Conservation (phyloP, 805 yeast genomes). For the Metschnikowia similis region DNA sequence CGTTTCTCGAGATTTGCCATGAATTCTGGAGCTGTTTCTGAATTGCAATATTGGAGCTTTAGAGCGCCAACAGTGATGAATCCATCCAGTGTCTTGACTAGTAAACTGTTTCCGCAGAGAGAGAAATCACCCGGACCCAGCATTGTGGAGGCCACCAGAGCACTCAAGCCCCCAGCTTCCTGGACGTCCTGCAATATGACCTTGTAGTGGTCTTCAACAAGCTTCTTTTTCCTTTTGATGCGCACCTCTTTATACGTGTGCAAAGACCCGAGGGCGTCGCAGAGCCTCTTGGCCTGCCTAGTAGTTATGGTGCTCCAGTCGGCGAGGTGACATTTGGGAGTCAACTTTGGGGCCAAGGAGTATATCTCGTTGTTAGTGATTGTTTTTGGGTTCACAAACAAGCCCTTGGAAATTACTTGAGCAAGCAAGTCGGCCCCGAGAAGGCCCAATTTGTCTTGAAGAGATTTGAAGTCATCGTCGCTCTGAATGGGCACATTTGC, state of each 20-base stretch:
- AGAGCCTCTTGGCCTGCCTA: slow-evolving; percentile 35
- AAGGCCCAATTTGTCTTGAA: slow-evolving; percentile 51
- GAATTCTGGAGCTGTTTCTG: slow-evolving; percentile 46
- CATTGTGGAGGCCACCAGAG: not conserved
- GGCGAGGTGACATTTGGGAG: slow-evolving; percentile 38
- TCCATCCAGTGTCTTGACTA: slow-evolving; percentile 45
- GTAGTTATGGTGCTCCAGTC: slow-evolving; percentile 44
- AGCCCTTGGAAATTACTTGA: slow-evolving; percentile 35
- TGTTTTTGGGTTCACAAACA: slow-evolving; percentile 16
- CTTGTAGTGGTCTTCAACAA: slow-evolving; percentile 25
- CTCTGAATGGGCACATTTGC: slow-evolving; percentile 34
- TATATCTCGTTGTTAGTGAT: slow-evolving; percentile 19
- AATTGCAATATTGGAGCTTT: slow-evolving; percentile 53
- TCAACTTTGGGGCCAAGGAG: slow-evolving; percentile 59
- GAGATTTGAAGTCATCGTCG: slow-evolving; percentile 41
- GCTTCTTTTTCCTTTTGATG: slow-evolving; percentile 29
- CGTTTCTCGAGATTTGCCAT: slow-evolving; percentile 42
- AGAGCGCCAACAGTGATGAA: slow-evolving; percentile 31
- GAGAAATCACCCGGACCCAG: slow-evolving; percentile 21
- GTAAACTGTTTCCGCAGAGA: slow-evolving; percentile 20
- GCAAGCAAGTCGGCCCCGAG: slow-evolving; percentile 60
- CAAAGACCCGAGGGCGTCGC: slow-evolving; percentile 55
- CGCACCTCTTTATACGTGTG: slow-evolving; percentile 40
- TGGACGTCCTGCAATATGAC: slow-evolving; percentile 45
- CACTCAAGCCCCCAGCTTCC: slow-evolving; percentile 1